A percentile compares a stretch with the other conserved stretches of the same genome.
These are phyloP conservation scores for Suhomyces kunorum DNA, from an alignment of 1,139 yeast genomes.

Conservation along the genomic window DNA sequence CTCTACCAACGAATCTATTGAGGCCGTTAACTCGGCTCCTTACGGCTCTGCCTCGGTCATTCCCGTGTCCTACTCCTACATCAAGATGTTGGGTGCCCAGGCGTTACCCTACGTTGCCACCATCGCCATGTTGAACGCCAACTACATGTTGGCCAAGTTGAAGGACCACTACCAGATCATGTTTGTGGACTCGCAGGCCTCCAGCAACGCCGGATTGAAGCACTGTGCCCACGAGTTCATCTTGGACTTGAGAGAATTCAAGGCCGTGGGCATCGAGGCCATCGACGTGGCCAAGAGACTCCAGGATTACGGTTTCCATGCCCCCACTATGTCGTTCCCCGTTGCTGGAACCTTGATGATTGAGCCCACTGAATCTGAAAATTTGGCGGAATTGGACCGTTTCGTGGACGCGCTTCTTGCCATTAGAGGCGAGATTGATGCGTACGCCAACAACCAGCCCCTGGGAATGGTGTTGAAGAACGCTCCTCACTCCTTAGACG, in stretches of 20 bases:
- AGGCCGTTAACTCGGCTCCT: constrained; percentile 89
- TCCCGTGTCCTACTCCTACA: constrained; percentile 92
- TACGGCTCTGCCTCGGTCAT: constrained; percentile 93
- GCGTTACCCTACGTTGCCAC: constrained; percentile 85
- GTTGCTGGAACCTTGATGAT: constrained; percentile 97
- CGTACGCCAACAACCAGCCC: constrained; percentile 65
- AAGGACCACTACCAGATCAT: constrained; percentile 71
- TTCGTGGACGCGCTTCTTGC: constrained; percentile 85
- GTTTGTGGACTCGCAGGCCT: constrained; percentile 57
- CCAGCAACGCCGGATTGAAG: constrained; percentile 53
- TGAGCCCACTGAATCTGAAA: constrained; percentile 96
- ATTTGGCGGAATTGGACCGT: constrained; percentile 82
- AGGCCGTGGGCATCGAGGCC: constrained; percentile 82
- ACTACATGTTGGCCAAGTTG: constrained; percentile 85
- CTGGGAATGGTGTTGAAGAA: constrained; percentile 77
- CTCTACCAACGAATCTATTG: constrained; percentile 56
- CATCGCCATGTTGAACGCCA: constrained; percentile 90
- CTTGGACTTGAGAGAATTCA: constrained; percentile 84
- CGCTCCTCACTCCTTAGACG: constrained; percentile 89
- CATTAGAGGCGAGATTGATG: constrained; percentile 79
- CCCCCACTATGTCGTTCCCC: constrained; percentile 99
- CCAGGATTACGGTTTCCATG: constrained; percentile 98
- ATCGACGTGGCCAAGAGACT: constrained; percentile 95
- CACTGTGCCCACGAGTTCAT: constrained; percentile 98
- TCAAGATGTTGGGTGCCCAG: constrained; percentile 85